Evolutionary conservation across 2,329 filamentous ascomycete species (phyloP).

Genomic region (Ceratocystis alfenasii): DNA sequence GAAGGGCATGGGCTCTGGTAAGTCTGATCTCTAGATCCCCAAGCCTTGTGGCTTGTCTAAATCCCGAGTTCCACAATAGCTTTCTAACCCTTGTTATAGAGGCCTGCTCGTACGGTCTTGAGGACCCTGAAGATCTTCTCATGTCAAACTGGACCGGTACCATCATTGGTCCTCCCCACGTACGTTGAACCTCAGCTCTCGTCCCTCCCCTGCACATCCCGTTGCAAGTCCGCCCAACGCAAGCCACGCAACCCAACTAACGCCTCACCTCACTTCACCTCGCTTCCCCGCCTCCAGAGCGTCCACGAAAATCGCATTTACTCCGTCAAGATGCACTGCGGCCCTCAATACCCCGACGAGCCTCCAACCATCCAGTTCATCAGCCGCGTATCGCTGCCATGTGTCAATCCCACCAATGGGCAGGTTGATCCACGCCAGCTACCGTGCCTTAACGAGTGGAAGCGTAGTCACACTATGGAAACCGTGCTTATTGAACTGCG

Average conservation of each 20-base stretch:
- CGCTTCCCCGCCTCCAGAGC: constrained; percentile 44
- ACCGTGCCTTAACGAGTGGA: constrained; percentile 80
- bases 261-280: background rate
- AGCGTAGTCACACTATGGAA: constrained; percentile 88
- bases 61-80: background rate
- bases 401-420: constrained; percentile 70
- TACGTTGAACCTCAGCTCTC: constrained; percentile 37
- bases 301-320: constrained; percentile 99
- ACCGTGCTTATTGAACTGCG: constrained; percentile 78
- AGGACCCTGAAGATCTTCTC: constrained; percentile 83
- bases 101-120: constrained; percentile 91
- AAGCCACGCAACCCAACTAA: constrained; percentile 10
- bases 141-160: constrained; percentile 99
- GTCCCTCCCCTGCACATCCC: background rate
- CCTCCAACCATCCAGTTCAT: constrained; percentile 87
- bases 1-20: constrained; percentile 87
- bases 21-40: constrained; percentile 25
- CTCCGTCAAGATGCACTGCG: constrained; percentile 93
- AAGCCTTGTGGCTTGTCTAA: background rate
- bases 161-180: constrained; percentile 90
- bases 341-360: constrained; percentile 72
- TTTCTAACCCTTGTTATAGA: constrained; percentile 41
- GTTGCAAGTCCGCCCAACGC: background rate
- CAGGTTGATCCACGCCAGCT: constrained; percentile 75
- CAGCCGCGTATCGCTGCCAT: constrained; percentile 91